These are phyloP conservation scores for Solanum pennellii DNA, from an alignment of 257 asterid genomes.

Conservation along the genomic window DNA sequence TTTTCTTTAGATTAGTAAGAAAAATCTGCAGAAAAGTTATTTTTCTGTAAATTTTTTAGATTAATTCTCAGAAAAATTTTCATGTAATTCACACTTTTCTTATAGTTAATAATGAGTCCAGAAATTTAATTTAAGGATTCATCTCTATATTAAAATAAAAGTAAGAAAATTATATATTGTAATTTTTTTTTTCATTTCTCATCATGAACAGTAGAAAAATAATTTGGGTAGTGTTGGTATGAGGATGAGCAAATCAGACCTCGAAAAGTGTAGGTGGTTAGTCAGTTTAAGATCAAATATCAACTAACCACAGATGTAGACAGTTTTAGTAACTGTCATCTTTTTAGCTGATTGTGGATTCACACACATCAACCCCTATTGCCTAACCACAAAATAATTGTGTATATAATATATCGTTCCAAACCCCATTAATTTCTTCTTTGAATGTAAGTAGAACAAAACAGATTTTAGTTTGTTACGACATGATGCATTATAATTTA, in stretches of 20 bases:
- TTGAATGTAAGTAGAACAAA: neutral
- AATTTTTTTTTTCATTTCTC: neutral
- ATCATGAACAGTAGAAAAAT: neutral
- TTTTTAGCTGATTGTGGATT: neutral
- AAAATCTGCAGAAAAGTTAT: too few species aligned
- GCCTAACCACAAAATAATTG: neutral
- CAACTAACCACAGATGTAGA: neutral
- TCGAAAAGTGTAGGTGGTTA: neutral
- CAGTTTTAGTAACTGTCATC: neutral
- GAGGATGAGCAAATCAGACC: neutral
- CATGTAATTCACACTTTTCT: too few species aligned
- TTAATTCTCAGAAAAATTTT: accelerated
- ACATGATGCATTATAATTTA: neutral
- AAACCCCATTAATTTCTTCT: neutral
- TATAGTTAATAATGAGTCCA: neutral
- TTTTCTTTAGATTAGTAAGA: too few species aligned
- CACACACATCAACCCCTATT: neutral
- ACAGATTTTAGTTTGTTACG: neutral
- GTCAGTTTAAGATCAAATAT: neutral
- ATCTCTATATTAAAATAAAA: neutral
- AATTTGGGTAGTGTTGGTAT: neutral
- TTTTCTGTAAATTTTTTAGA: too few species aligned
- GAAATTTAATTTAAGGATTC: neutral
- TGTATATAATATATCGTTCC: neutral
- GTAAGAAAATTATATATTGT: neutral